Evolutionary conservation across 257 asterid species (phyloP).

Genomic region (Penstemon eatonii): DNA sequence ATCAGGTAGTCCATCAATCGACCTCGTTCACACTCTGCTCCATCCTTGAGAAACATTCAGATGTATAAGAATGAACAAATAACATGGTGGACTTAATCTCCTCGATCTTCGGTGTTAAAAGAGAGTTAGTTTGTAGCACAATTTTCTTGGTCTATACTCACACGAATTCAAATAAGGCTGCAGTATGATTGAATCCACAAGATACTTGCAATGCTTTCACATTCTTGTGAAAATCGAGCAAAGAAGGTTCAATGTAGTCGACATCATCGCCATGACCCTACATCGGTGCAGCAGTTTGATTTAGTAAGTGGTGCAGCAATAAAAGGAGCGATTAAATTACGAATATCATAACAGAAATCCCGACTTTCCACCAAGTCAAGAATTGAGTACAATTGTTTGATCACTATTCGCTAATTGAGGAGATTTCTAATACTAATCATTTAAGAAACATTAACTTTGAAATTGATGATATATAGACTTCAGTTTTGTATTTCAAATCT

Average conservation of each 20-base stretch:
- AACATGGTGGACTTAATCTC: background rate
- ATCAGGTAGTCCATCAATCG: background rate
- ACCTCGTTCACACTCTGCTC: background rate
- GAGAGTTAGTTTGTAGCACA: background rate
- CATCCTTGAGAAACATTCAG: background rate
- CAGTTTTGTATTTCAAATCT: too few species aligned
- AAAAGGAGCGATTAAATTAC: background rate
- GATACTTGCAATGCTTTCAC: conserved; percentile 66
- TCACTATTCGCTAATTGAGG: background rate
- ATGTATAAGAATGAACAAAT: background rate
- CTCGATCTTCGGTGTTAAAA: background rate
- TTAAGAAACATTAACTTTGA: background rate
- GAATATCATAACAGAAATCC: background rate
- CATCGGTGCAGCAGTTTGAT: conserved; percentile 5
- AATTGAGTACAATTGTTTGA: background rate
- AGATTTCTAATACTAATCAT: background rate
- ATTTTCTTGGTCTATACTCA: background rate
- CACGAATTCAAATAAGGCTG: conserved; percentile 51
- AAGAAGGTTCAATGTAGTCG: conserved; percentile 65
- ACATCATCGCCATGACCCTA: conserved; percentile 86
- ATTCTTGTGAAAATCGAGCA: conserved; percentile 43
- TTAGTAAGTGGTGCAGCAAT: background rate
- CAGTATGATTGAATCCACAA: conserved; percentile 94
- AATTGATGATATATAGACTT: background rate
- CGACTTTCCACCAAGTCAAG: background rate